Evolutionary conservation across 2,329 filamentous ascomycete species (phyloP).

Genomic region (Fusarium pininemorale): DNA sequence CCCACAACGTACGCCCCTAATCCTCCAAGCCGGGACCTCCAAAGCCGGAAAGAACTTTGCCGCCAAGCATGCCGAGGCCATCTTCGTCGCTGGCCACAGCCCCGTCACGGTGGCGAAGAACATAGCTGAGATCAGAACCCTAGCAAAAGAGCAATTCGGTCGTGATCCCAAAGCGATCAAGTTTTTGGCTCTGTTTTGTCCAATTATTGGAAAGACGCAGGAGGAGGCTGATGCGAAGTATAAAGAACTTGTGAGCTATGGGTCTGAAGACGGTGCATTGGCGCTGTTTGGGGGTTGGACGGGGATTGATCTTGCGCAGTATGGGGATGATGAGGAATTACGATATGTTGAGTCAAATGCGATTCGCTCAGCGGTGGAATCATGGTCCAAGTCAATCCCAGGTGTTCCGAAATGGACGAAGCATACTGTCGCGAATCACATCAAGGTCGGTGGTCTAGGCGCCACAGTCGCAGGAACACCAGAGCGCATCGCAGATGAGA

Average conservation of each 20-base stretch:
- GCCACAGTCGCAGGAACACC: constrained; percentile 72
- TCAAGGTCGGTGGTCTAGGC: constrained; percentile 74
- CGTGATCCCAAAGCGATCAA: constrained; percentile 70
- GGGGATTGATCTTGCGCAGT: constrained; percentile 64
- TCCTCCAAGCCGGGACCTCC: constrained; percentile 76
- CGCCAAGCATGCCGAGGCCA: constrained; percentile 75
- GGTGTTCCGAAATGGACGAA: constrained; percentile 76
- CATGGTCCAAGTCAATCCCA: constrained; percentile 64
- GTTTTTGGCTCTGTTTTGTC: constrained; percentile 72
- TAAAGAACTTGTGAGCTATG: constrained; percentile 68
- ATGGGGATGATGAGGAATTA: constrained; percentile 72
- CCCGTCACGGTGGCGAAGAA: constrained; percentile 68
- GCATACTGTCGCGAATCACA: constrained; percentile 72
- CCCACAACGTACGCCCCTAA: constrained; percentile 73
- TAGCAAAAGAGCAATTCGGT: constrained; percentile 62
- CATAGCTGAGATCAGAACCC: constrained; percentile 68
- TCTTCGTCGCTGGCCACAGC: constrained; percentile 74
- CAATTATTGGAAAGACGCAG: constrained; percentile 71
- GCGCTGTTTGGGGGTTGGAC: constrained; percentile 81
- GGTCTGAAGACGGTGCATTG: constrained; percentile 69
- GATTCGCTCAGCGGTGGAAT: constrained; percentile 61
- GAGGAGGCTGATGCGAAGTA: constrained; percentile 74
- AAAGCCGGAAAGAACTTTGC: constrained; percentile 73
- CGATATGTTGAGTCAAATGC: constrained; percentile 70
- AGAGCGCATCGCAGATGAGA: constrained; percentile 70